These are phyloP conservation scores for Aureobasidium subglaciale DNA, from an alignment of 2,329 filamentous ascomycete species.

Conservation along the genomic window DNA sequence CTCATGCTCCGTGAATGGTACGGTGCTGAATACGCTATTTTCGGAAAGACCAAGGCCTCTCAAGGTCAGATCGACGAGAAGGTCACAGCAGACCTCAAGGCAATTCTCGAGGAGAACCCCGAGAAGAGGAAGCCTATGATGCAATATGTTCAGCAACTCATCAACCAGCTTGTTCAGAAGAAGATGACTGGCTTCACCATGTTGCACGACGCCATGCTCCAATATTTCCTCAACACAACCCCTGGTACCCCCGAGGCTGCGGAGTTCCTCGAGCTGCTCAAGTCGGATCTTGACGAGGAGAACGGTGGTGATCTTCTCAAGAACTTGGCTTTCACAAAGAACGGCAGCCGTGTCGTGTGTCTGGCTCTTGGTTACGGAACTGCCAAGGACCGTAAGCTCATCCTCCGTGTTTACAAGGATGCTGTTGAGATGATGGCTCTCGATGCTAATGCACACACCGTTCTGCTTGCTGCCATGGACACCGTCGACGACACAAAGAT, in stretches of 20 bases:
- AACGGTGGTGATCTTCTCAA: slow-evolving; percentile 77
- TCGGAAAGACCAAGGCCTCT: slow-evolving; percentile 49
- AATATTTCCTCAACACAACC: slow-evolving; percentile 81
- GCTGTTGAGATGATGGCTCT: slow-evolving; percentile 78
- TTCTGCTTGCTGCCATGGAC: slow-evolving; percentile 81
- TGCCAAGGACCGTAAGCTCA: slow-evolving; percentile 86
- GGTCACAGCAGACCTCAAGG: slow-evolving; percentile 57
- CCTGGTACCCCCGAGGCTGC: slow-evolving; percentile 71
- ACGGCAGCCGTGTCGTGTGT: slow-evolving; percentile 74
- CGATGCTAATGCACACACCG: slow-evolving; percentile 68
- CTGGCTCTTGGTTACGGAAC: slow-evolving; percentile 74
- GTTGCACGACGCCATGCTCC: slow-evolving; percentile 95
- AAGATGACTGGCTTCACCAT: slow-evolving; percentile 95
- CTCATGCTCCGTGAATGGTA: slow-evolving; percentile 91
- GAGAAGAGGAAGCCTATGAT: slow-evolving; percentile 85
- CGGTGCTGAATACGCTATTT: slow-evolving; percentile 82
- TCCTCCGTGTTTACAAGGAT: slow-evolving; percentile 85
- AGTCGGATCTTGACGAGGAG: slow-evolving; percentile 72
- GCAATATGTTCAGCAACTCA: slow-evolving; percentile 75
- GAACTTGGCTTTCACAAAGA: slow-evolving; percentile 92
- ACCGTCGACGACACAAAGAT: slow-evolving; percentile 92
- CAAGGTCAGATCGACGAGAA: slow-evolving; percentile 37
- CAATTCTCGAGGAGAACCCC: slow-evolving; percentile 68
- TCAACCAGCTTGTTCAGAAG: slow-evolving; percentile 91
- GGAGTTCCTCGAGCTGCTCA: slow-evolving; percentile 84